Evolutionary conservation across 306 rosid species (phyloP), one percentile per base, ranked within the genome.

Genomic region (Sechiopsis laciniata): DNA sequence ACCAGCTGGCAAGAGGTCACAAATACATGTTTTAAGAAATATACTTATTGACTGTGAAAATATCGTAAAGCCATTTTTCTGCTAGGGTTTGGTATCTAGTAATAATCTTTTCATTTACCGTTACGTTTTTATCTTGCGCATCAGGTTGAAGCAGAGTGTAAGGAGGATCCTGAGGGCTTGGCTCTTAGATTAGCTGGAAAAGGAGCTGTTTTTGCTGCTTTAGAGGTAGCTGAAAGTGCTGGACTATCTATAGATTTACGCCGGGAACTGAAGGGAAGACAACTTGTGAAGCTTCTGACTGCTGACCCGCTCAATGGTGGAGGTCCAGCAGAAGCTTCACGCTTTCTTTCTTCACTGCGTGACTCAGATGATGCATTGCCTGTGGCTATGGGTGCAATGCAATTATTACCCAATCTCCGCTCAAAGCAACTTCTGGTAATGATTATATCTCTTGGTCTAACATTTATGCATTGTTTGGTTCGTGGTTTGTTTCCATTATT

Each of bases 311-410:
- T 93, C 56, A 88, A 81, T 83, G 98, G 98, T 62, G 98, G 98
- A 55, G 98, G 97, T 78, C 97, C 97, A 69, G 97, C 98, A 76
- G 98, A 93, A 89, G 98, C 97, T 74, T 93, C 98, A 5, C 98
- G 97, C 45, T 93, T 93, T 84, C 98, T 93, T 80, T 93, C 98
- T 76, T 93, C 98, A 16, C 81, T 93, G 71, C 87, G 96, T 75
- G 97, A 90, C 81, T 83, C 91, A 15, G 90, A 93, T 76, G 98
- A 93, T 86, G 98, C 98, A 77, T 77, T 90, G 82, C 98, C 98
- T 42, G 98, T 93, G 80, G 98, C 96, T 80, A 88, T 93, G 98
- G 94, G 96, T 81, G 98, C 98, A 78, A 93, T 93, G 98, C 98
- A 93, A 84, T 87, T 90, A 61, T 73, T 93, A 77, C 98, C 98